Conservation (phyloP, 1,139 yeast species). For the Taiozyma sp. region DNA sequence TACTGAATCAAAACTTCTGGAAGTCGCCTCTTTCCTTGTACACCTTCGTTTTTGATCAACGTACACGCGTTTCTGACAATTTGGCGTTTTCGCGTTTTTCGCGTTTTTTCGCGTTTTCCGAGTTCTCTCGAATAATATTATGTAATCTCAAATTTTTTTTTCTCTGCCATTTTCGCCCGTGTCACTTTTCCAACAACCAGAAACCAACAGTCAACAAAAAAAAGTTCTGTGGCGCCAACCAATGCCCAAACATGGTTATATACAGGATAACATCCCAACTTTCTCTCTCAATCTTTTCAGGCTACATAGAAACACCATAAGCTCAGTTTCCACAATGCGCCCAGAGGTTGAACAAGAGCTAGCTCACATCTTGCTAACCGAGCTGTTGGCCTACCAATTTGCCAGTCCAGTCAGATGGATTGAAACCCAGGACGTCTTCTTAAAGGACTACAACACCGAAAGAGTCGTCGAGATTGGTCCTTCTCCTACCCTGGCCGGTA, state of each 20-base stretch:
- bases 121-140: not conserved
- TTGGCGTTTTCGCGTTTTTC: constrained; percentile 7
- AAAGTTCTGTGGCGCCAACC: not conserved
- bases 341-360: constrained; percentile 98
- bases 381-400: constrained; percentile 94
- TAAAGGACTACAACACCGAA: constrained; percentile 91
- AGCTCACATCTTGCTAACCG: constrained; percentile 90
- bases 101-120: constrained; percentile 6
- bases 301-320: not conserved
- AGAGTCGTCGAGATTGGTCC: constrained; percentile 98
- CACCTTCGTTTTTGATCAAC: not conserved
- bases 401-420: constrained; percentile 99
- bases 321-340: constrained; percentile 49
- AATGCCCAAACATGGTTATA: not conserved
- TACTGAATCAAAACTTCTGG: not conserved
- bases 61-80: not conserved
- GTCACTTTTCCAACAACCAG: not conserved
- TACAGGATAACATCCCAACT: not conserved
- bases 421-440: constrained; percentile 96
- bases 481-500: constrained; percentile 96
- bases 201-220: constrained; percentile 1
- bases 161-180: not conserved
- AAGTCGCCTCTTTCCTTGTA: not conserved
- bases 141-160: not conserved
- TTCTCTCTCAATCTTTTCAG: not conserved